A percentile compares a stretch with the other conserved stretches of the same genome.
Evolutionary conservation across 805 yeast genomes (phyloP).

Genomic region (Danielia reshetovae): DNA sequence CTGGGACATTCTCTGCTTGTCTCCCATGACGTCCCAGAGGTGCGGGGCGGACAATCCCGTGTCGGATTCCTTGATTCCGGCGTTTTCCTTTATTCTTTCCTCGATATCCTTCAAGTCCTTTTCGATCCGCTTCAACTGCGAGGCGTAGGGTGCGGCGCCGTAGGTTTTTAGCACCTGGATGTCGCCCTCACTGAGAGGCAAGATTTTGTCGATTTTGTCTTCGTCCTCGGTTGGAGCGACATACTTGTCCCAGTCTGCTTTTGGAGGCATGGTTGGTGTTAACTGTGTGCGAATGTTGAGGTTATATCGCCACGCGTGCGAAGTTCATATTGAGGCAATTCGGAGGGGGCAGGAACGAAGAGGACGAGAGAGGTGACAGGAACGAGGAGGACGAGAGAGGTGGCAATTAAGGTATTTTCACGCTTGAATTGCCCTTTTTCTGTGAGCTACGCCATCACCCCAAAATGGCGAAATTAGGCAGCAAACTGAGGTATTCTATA

Average conservation of each 20-base stretch:
- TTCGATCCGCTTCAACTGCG: conserved; percentile 74
- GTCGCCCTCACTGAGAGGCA: conserved; percentile 92
- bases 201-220: conserved; percentile 61
- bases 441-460: too few species aligned
- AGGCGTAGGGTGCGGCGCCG: conserved; percentile 95
- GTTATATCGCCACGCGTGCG: conserved; percentile 3
- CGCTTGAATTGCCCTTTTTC: too few species aligned
- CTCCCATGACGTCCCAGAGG: conserved; percentile 97
- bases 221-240: conserved; percentile 78
- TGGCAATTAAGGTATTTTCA: too few species aligned
- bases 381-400: too few species aligned
- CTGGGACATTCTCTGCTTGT: conserved; percentile 84
- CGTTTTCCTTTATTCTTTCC: conserved; percentile 84
- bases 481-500: too few species aligned
- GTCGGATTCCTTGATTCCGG: conserved; percentile 92
- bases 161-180: conserved; percentile 95
- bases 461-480: too few species aligned
- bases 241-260: conserved; percentile 98
- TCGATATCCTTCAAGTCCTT: conserved; percentile 83
- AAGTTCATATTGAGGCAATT: too few species aligned
- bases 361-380: too few species aligned
- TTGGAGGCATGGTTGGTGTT: conserved; percentile 72
- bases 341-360: too few species aligned
- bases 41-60: conserved; percentile 98
- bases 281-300: conserved; percentile 10